phyloP scores from a whole-genome alignment of 1,139 yeast genomes.

The Meyerozyma athensensis region DNA sequence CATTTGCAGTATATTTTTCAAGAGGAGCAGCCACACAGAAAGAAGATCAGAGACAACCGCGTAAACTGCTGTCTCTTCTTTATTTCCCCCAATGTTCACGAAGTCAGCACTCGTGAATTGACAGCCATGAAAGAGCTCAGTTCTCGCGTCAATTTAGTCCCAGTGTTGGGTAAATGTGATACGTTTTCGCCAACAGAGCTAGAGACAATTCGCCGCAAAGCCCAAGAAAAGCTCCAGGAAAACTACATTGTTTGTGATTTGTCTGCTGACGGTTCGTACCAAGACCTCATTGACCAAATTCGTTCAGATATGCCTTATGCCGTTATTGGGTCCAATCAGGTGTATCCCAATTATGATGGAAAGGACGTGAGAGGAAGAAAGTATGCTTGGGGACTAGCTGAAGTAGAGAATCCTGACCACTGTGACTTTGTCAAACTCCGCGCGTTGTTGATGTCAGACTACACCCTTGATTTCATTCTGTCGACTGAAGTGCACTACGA shows the following conservation, averaged over 20 bases:
- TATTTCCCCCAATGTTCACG: constrained; percentile 55
- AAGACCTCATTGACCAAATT: constrained; percentile 26
- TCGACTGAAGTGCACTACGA: constrained; percentile 59
- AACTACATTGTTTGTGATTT: constrained; percentile 59
- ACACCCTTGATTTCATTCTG: constrained; percentile 55
- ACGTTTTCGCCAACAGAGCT: constrained; percentile 46
- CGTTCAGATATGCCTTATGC: constrained; percentile 52
- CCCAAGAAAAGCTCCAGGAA: constrained; percentile 38
- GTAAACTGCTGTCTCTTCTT: constrained; percentile 79
- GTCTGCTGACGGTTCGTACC: constrained; percentile 29
- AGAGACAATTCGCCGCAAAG: constrained; percentile 35
- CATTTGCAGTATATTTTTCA: constrained; percentile 18
- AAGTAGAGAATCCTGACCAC: constrained; percentile 59
- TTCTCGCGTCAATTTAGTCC: constrained; percentile 65
- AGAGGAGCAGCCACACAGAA: constrained; percentile 57
- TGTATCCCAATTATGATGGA: constrained; percentile 27
- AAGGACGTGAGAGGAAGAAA: constrained; percentile 53
- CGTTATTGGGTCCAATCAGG: constrained; percentile 48
- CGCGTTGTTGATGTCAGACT: constrained; percentile 44
- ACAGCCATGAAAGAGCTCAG: constrained; percentile 64
- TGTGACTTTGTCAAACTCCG: constrained; percentile 62
- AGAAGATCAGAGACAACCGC: constrained; percentile 46
- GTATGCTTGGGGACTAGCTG: constrained; percentile 73
- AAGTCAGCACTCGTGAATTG: constrained; percentile 28
- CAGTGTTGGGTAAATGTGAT: constrained; percentile 75